Conservation (phyloP, 768 basidiomycete genomes). For the Amanita brunnescens region DNA sequence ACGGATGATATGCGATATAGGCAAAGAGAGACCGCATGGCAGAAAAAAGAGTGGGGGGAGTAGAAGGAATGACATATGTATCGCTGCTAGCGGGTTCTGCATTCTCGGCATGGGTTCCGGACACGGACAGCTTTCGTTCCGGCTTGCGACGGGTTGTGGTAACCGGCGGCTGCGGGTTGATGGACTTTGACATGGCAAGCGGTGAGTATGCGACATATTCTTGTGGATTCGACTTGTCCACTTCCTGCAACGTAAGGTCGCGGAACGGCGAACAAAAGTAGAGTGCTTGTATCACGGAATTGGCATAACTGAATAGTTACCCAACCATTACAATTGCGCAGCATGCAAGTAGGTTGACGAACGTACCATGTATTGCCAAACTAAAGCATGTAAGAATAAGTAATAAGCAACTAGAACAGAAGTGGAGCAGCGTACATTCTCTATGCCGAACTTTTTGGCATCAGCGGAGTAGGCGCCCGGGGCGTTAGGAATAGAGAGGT, state of each 20-base stretch:
- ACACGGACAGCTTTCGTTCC: constrained; percentile 39
- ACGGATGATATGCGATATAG: constrained; percentile 71
- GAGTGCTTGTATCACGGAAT: constrained; percentile 95
- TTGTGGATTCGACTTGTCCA: constrained; percentile 40
- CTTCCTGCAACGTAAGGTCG: constrained; percentile 71
- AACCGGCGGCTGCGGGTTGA: constrained; percentile 26
- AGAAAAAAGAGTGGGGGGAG: constrained; percentile 76
- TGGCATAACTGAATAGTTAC: constrained; percentile 69
- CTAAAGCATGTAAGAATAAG: constrained; percentile 29
- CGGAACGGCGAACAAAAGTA: constrained; percentile 95
- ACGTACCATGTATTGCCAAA: constrained; percentile 94
- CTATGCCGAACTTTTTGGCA: constrained; percentile 89
- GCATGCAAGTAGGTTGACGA: not conserved
- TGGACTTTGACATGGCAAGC: constrained; percentile 10
- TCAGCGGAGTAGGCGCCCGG: constrained; percentile 48
- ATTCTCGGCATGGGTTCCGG: constrained; percentile 16
- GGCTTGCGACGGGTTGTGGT: constrained; percentile 43
- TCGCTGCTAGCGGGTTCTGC: constrained; percentile 20
- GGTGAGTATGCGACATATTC: constrained; percentile 19
- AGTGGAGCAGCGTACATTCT: constrained; percentile 64
- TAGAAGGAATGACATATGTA: constrained; percentile 40
- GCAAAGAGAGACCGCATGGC: constrained; percentile 90
- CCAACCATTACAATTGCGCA: not conserved
- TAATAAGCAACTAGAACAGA: not conserved
- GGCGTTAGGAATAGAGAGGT: constrained; percentile 22